Evolutionary conservation across 169 alveolate genomes (phyloP).

Genomic region (Eimeria falciformis): DNA sequence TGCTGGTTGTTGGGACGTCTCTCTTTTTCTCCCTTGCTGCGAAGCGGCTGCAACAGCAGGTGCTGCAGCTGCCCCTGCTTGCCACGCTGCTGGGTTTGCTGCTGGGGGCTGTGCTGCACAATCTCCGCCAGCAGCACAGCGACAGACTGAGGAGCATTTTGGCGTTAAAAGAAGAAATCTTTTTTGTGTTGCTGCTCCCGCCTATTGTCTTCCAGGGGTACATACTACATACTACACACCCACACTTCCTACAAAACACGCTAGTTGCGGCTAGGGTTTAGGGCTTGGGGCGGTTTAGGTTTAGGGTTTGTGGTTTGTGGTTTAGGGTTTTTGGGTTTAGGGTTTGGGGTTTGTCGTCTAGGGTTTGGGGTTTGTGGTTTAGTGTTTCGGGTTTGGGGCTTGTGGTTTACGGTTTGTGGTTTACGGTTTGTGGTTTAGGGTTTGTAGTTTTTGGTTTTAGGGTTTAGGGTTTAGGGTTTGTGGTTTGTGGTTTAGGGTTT

Average conservation of each 20-base stretch:
- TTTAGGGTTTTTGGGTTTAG: slow-evolving; percentile 51
- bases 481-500: slow-evolving; percentile 18
- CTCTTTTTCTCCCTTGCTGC: slow-evolving; percentile 50
- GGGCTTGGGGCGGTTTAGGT: neutral
- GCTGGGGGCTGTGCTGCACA: slow-evolving; percentile 63
- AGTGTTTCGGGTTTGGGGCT: neutral
- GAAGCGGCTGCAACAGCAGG: neutral
- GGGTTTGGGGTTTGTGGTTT: neutral
- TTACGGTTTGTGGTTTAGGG: neutral
- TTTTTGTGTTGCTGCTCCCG: slow-evolving; percentile 77
- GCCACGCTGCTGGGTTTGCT: slow-evolving; percentile 74
- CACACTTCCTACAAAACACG: too few relatives aligned
- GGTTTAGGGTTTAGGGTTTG: slow-evolving; percentile 5
- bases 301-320: too few relatives aligned
- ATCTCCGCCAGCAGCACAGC: neutral
- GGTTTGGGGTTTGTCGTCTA: neutral
- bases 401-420: neutral
- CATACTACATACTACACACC: neutral
- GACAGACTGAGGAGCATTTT: slow-evolving; percentile 62
- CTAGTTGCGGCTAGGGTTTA: too few relatives aligned
- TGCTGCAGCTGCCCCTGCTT: slow-evolving; percentile 72
- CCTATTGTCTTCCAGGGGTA: slow-evolving; percentile 78
- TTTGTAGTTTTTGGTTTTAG: neutral
- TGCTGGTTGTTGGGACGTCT: slow-evolving; percentile 51
- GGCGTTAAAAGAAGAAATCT: slow-evolving; percentile 77